Evolutionary conservation across 1,139 yeast species (phyloP).

Genomic region (Magnusiomyces paraingens): DNA sequence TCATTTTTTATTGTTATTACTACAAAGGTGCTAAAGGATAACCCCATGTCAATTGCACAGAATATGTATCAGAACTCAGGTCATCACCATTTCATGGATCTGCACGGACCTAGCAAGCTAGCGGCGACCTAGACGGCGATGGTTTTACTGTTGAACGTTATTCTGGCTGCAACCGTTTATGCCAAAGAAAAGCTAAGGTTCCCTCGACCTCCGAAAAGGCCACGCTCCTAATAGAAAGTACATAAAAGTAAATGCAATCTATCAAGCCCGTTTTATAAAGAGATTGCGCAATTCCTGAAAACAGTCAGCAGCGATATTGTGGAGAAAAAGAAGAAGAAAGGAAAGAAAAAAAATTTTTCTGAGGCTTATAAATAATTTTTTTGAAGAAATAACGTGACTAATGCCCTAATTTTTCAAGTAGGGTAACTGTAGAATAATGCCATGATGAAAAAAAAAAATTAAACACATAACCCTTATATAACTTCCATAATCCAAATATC

Average conservation of each 20-base stretch:
- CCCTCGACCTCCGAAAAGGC: not conserved
- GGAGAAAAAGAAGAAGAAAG: not conserved
- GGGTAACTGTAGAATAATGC: too few relatives aligned
- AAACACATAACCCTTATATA: too few relatives aligned
- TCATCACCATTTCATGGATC: slow-evolving; percentile 91
- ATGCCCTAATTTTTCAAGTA: too few relatives aligned
- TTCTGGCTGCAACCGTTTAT: slow-evolving; percentile 2
- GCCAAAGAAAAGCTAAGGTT: slow-evolving; percentile 1
- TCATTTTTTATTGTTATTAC: too few relatives aligned
- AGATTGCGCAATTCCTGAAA: not conserved
- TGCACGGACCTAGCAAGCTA: slow-evolving; percentile 38
- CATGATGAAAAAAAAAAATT: too few relatives aligned
- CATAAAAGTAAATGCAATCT: slow-evolving; percentile 4
- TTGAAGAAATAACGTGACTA: too few relatives aligned
- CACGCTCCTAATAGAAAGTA: not conserved
- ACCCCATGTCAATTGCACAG: not conserved
- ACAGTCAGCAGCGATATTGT: not conserved
- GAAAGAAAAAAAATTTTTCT: not conserved
- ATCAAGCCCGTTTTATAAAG: not conserved
- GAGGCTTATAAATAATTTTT: slow-evolving; percentile 20
- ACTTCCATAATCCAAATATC: too few relatives aligned
- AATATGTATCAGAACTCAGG: slow-evolving; percentile 78
- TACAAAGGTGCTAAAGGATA: too few relatives aligned
- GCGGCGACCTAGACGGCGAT: slow-evolving; percentile 89
- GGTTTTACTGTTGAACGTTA: slow-evolving; percentile 66